Percentiles rank a stretch among this genome's conserved stretches.
Conservation (phyloP, 345 rosid species). For the Eucalyptus tenuipes region DNA sequence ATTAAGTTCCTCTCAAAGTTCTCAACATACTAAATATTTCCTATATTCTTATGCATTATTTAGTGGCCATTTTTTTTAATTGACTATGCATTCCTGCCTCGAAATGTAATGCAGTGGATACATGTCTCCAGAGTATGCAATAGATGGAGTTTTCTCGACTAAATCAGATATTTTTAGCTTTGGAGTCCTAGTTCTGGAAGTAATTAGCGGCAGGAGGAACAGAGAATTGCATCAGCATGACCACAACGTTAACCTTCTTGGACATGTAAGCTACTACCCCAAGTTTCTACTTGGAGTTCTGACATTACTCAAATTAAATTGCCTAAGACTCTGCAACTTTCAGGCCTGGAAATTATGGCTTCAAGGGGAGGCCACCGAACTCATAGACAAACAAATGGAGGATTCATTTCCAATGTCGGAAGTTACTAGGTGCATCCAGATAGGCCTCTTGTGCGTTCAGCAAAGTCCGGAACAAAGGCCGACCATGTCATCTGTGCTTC, state of each 20-base stretch:
- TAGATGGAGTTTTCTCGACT: neutral
- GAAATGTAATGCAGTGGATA: neutral
- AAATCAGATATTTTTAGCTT: neutral
- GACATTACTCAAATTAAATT: neutral
- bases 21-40: neutral
- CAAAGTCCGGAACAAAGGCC: neutral
- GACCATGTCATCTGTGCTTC: neutral
- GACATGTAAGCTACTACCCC: neutral
- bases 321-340: neutral
- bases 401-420: conserved; percentile 1
- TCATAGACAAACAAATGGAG: conserved; percentile 14
- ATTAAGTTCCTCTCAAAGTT: neutral
- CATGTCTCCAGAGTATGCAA: neutral
- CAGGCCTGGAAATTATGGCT: neutral
- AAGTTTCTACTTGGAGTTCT: neutral
- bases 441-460: neutral
- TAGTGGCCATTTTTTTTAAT: too few species aligned
- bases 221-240: neutral
- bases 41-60: neutral
- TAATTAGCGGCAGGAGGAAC: neutral
- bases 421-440: neutral
- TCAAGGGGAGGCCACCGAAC: neutral
- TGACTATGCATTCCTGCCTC: neutral
- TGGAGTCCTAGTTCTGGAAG: neutral
- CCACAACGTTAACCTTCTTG: neutral